Base-by-base conservation (phyloP, 2,329 filamentous ascomycete genomes). In the Fusarium xyrophilum region DNA sequence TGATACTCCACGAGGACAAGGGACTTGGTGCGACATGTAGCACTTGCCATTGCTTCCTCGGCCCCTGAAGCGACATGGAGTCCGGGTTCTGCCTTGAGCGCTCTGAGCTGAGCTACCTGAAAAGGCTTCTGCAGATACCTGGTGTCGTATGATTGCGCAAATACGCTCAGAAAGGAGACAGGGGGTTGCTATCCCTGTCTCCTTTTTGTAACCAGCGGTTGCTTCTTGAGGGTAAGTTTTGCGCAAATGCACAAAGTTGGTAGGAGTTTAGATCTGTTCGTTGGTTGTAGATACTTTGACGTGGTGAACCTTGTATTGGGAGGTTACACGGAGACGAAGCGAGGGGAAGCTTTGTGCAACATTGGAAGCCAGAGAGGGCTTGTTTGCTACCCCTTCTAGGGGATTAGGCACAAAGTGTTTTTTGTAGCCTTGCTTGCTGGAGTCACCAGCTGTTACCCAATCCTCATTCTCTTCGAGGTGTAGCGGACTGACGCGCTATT, bases 241-340 rank as follows among this genome's bases (percentile, higher is more conserved):
- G 17, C 46, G 17, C 3, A 33, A 50, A 11, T 9, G 30, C 21
- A 30, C 21, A 50, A 50, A 6, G 7, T 15, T 8, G 6, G 5
- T 11, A 36, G 17, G 5, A 11, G 4, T 19, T 2, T 13, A 3
- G 13, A 35, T 15, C 3, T 23, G 21, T 17, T 19, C 11, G 1
- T 30, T 13, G 6, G 21, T n/a, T 2, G 7, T 3, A 15, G 21
- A n/a, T n/a, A 11, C 4, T 7, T 25, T 15, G 12, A 25, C 11
- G 6, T 0, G 12, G 9, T 25, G 12, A 6, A 15, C 15, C 2
- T 32, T 47, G 23, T 17, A 6, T 11, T 15, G 21, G 6, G 13
- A 6, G 46, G 21, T 13, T 35, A n/a, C 12, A 25, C 46, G 13
- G 21, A 3, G 11, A 17, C 10, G 9, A 17, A 25, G 17, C 5